Percentiles rank a stretch among this genome's conserved stretches.
phyloP scores from a whole-genome alignment of 2,329 filamentous ascomycete genomes.

The Aspergillus unguis region DNA sequence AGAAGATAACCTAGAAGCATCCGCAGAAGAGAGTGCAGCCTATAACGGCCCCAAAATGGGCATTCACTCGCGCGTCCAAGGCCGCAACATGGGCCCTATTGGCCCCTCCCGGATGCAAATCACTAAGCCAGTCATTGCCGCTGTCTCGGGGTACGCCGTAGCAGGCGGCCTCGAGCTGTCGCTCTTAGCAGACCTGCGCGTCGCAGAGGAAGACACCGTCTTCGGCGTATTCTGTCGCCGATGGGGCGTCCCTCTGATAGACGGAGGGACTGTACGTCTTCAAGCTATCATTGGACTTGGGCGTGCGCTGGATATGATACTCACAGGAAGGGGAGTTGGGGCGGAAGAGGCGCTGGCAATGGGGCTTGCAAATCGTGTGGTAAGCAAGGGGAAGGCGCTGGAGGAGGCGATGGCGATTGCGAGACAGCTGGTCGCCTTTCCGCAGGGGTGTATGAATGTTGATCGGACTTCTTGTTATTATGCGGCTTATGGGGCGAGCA shows the following conservation, averaged over 20 bases:
- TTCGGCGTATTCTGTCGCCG: conserved; percentile 57
- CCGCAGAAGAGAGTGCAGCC: not conserved
- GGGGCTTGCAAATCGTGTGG: conserved; percentile 54
- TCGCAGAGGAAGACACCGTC: conserved; percentile 52
- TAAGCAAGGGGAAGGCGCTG: conserved; percentile 50
- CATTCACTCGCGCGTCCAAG: conserved; percentile 30
- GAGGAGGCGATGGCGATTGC: conserved; percentile 51
- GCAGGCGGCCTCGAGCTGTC: conserved; percentile 54
- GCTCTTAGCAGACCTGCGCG: conserved; percentile 52
- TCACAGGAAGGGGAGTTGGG: conserved; percentile 51
- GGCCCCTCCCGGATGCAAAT: conserved; percentile 27
- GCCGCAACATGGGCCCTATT: conserved; percentile 48
- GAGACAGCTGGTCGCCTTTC: conserved; percentile 47
- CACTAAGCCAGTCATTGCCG: conserved; percentile 52
- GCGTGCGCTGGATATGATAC: conserved; percentile 55
- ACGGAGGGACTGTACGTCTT: conserved; percentile 53
- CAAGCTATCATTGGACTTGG: conserved; percentile 53
- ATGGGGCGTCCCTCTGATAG: conserved; percentile 53
- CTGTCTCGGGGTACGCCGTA: conserved; percentile 53
- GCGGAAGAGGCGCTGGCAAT: conserved; percentile 52
- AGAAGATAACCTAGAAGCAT: not conserved
- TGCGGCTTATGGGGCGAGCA: conserved; percentile 47
- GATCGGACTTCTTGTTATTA: conserved; percentile 52
- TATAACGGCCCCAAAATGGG: not conserved
- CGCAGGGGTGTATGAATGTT: conserved; percentile 51